Evolutionary conservation across 768 basidiomycete species (phyloP).

Genomic region (Tephrocybe sp.): DNA sequence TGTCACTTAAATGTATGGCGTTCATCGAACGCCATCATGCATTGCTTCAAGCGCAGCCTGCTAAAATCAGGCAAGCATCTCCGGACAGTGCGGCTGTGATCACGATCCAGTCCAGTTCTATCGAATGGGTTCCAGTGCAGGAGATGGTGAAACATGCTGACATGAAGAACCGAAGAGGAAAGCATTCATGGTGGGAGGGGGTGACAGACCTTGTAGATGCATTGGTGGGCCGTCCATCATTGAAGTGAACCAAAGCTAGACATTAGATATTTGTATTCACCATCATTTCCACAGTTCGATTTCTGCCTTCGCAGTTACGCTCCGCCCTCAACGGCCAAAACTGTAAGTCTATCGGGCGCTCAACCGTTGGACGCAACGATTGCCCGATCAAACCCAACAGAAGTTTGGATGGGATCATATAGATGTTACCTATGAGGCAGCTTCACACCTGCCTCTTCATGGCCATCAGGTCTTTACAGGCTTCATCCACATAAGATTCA

Average conservation of each 20-base stretch:
- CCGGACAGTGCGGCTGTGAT: constrained; percentile 83
- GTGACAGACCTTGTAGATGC: constrained; percentile 71
- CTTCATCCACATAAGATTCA: too few relatives aligned
- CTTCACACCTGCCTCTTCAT: too few relatives aligned
- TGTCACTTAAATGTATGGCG: constrained; percentile 89
- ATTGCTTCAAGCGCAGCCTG: constrained; percentile 44
- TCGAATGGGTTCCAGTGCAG: constrained; percentile 80
- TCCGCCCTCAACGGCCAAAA: too few relatives aligned
- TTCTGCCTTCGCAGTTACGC: not conserved
- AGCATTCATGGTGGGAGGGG: constrained; percentile 72
- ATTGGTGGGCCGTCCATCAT: constrained; percentile 62
- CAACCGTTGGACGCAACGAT: too few relatives aligned
- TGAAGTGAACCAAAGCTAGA: constrained; percentile 34
- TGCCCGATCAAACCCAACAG: too few relatives aligned
- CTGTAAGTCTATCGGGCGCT: too few relatives aligned
- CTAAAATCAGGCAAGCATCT: constrained; percentile 51
- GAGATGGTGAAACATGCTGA: constrained; percentile 88
- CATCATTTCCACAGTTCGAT: not conserved
- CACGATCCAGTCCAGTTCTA: constrained; percentile 78
- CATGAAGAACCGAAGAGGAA: constrained; percentile 85
- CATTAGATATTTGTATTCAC: constrained; percentile 9
- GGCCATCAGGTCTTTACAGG: too few relatives aligned
- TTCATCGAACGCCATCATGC: constrained; percentile 87
- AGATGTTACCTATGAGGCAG: too few relatives aligned
- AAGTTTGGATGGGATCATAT: too few relatives aligned